A percentile compares a stretch with the other conserved stretches of the same genome.
Evolutionary conservation across 2,329 filamentous ascomycete species (phyloP).

Genomic region (Huntiella omanensis): DNA sequence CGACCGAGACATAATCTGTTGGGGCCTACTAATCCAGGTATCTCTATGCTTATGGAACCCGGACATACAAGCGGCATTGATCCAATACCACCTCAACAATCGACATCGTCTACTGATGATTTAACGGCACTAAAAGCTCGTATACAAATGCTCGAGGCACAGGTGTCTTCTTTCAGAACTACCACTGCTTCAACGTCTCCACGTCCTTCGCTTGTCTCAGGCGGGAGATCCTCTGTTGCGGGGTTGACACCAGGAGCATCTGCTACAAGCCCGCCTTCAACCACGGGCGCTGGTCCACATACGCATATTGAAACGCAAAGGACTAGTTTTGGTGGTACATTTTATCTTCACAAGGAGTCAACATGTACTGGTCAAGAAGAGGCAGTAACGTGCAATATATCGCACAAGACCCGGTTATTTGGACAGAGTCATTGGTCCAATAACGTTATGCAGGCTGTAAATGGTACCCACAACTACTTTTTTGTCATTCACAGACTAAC

Average conservation of each 20-base stretch:
- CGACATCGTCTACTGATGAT: not conserved
- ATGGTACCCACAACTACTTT: slow-evolving; percentile 10
- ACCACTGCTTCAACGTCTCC: not conserved
- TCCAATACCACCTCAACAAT: too few species aligned
- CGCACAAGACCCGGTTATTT: slow-evolving; percentile 36
- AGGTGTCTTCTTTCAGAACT: not conserved
- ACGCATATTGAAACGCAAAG: slow-evolving; percentile 20
- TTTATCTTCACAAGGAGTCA: slow-evolving; percentile 24
- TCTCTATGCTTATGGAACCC: too few species aligned
- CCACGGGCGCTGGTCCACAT: slow-evolving; percentile 13
- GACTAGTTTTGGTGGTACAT: slow-evolving; percentile 23
- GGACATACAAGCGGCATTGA: too few species aligned
- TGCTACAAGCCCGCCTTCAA: not conserved
- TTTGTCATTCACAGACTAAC: not conserved
- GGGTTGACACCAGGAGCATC: not conserved
- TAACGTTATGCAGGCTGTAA: slow-evolving; percentile 23
- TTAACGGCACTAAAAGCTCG: not conserved
- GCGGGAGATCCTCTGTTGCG: not conserved
- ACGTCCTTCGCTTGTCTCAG: not conserved
- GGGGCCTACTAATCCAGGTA: too few species aligned
- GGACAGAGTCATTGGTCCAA: slow-evolving; percentile 41
- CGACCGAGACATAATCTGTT: too few species aligned
- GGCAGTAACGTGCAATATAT: slow-evolving; percentile 23
- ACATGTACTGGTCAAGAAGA: slow-evolving; percentile 16
- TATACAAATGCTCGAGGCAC: not conserved